phyloP scores from a whole-genome alignment of 306 rosid genomes.

The Trifolium repens region DNA sequence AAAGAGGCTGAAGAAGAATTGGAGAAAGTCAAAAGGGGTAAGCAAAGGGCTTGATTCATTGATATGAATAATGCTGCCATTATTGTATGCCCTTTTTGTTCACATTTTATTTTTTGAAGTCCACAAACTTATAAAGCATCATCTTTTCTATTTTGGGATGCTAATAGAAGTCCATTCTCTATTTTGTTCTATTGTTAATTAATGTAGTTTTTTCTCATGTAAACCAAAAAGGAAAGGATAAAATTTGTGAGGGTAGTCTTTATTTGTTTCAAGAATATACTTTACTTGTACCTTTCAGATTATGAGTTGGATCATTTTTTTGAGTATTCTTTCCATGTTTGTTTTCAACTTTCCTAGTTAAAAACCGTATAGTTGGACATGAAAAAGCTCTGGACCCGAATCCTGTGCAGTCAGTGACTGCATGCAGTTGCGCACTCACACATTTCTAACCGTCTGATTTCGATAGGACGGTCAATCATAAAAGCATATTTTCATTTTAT shows the following conservation, averaged over 20 bases:
- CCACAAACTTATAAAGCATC: conserved; percentile 37
- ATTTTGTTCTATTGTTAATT: conserved; percentile 11
- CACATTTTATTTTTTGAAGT: conserved; percentile 41
- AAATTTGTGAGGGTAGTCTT: conserved; percentile 28
- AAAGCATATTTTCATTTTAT: too few species aligned
- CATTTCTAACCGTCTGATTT: too few species aligned
- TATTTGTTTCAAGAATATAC: conserved; percentile 37
- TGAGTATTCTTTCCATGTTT: conserved; percentile 12
- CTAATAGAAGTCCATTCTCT: conserved; percentile 37
- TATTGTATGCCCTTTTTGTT: conserved; percentile 33
- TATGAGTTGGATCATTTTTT: conserved; percentile 29
- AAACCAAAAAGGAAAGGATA: conserved; percentile 6
- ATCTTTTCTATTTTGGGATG: conserved; percentile 38
- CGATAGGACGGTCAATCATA: too few species aligned
- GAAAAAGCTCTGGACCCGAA: background rate
- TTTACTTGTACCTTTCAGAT: conserved; percentile 43
- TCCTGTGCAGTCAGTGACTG: too few species aligned
- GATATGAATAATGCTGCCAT: conserved; percentile 23
- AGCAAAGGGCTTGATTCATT: conserved; percentile 50
- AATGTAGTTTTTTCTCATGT: conserved; percentile 34
- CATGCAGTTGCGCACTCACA: too few species aligned
- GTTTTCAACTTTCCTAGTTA: conserved; percentile 19
- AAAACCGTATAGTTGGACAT: background rate
- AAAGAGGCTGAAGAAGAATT: conserved; percentile 72
- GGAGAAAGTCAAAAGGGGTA: conserved; percentile 63